Percentiles rank a stretch among this genome's conserved stretches.
These are phyloP conservation scores for Cryptococcus deneoformans DNA, from an alignment of 1,284 basidiomycete species.

Conservation along the genomic window DNA sequence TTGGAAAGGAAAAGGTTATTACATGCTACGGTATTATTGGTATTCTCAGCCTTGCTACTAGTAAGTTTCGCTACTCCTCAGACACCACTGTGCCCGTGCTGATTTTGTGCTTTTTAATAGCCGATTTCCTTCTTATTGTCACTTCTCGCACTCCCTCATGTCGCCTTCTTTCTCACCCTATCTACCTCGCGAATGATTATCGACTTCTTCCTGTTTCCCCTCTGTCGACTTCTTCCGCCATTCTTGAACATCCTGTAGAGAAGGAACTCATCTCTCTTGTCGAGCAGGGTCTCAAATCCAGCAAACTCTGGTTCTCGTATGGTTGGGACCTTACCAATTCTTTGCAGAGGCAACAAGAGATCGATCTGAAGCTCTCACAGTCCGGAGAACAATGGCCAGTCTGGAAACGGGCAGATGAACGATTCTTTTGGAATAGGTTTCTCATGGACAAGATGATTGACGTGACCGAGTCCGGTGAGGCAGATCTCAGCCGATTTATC, in stretches of 20 bases:
- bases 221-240: conserved; percentile 62
- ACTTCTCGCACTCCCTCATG: conserved; percentile 79
- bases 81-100: not conserved
- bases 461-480: conserved; percentile 39
- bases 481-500: conserved; percentile 65
- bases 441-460: conserved; percentile 50
- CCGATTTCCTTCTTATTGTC: conserved; percentile 89
- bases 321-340: conserved; percentile 85
- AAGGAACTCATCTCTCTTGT: conserved; percentile 82
- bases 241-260: conserved; percentile 71
- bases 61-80: conserved; percentile 55
- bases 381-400: conserved; percentile 18
- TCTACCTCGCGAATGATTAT: conserved; percentile 89
- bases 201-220: conserved; percentile 79
- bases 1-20: conserved; percentile 51
- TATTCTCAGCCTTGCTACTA: conserved; percentile 77
- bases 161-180: conserved; percentile 74
- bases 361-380: conserved; percentile 59
- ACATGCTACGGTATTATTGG: conserved; percentile 80
- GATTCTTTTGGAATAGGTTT: conserved; percentile 98
- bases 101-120: conserved; percentile 50
- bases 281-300: conserved; percentile 75
- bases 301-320: conserved; percentile 88
- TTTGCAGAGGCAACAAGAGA: conserved; percentile 74
- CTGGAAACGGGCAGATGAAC: conserved; percentile 71